phyloP scores from a whole-genome alignment of 352 stramenopile genomes.

The Phytophthora gonapodyides region DNA sequence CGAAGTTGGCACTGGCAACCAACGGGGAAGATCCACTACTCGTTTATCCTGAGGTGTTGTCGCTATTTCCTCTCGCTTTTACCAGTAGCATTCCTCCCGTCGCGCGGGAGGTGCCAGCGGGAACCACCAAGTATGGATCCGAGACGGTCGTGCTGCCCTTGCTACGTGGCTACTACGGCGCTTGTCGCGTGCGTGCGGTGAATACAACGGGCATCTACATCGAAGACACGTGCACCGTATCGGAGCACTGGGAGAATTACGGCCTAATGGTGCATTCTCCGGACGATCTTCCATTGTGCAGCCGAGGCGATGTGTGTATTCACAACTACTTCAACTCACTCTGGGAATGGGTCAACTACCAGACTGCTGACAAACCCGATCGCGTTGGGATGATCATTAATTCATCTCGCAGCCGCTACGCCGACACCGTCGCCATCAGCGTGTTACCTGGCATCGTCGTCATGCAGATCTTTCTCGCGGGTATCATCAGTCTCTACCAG shows the following conservation, averaged over 20 bases:
- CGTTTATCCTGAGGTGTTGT: slow-evolving; percentile 21
- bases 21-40: slow-evolving; percentile 17
- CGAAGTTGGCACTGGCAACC: slow-evolving; percentile 23
- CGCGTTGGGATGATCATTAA: slow-evolving; percentile 25
- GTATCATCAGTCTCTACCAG: slow-evolving; percentile 26
- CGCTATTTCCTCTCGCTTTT: slow-evolving; percentile 34
- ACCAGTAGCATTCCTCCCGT: slow-evolving; percentile 21
- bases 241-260: slow-evolving; percentile 23
- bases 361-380: slow-evolving; percentile 1
- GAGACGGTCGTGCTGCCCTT: slow-evolving; percentile 21
- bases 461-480: slow-evolving; percentile 28
- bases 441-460: slow-evolving; percentile 30
- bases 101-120: slow-evolving; percentile 4
- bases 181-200: slow-evolving; percentile 22
- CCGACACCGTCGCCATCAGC: slow-evolving; percentile 24
- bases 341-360: slow-evolving; percentile 28
- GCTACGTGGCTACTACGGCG: slow-evolving; percentile 32
- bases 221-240: slow-evolving; percentile 19
- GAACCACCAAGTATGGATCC: slow-evolving; percentile 15
- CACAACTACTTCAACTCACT: slow-evolving; percentile 34
- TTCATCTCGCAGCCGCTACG: slow-evolving; percentile 24
- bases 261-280: slow-evolving; percentile 30
- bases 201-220: slow-evolving; percentile 30
- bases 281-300: slow-evolving; percentile 31
- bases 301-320: slow-evolving; percentile 23